Base-by-base conservation (phyloP, 1,284 basidiomycete species). In the Lentinus polychrous region DNA sequence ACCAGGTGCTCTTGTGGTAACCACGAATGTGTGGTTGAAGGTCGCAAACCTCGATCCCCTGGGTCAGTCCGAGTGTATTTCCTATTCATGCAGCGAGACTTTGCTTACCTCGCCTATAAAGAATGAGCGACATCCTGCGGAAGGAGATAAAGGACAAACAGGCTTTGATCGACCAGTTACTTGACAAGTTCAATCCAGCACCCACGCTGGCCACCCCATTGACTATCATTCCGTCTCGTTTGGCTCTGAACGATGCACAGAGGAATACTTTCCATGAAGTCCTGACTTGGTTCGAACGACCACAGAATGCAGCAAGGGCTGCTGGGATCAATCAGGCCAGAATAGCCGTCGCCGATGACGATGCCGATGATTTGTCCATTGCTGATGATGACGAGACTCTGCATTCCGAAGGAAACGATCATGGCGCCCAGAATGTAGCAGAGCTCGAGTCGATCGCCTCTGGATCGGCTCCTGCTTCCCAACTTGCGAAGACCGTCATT, bases 81-180 rank as follows among this genome's bases (percentile, higher is more conserved):
- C 36, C 33, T 34, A 10, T n/a, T 34, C 4, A 15, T 20, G 12
- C 36, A 4, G n/a, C n/a, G n/a, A 15, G 7, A 12, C 6, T 12
- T 15, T 15, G 7, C 36, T 37, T 4, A 37, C 14, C 7, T 37
- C 7, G n/a, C 52, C 8, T 34, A 15, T 24, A n/a, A 52, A 65
- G 64, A 7, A 57, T 59, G 57, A 58, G 64, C 31, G 64, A 62
- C 42, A 55, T 61, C 24, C 52, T 67, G 15, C 60, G 63, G 22
- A 57, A 58, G 35, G 58, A 67, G 42, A 63, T 68, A 45, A 59
- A 61, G 24, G 62, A 65, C 52, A 69, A 66, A 51, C 63, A 68
- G 45, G 60, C 63, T 12, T 49, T 57, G 48, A 65, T 69, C 46
- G 62, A 62, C 47, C 46, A 55, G 27, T 53, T 66, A 15, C 59